Percentiles rank a stretch among this genome's conserved stretches.
These are phyloP conservation scores for Ogataea ganodermae DNA, from an alignment of 805 yeast species.

Conservation along the genomic window DNA sequence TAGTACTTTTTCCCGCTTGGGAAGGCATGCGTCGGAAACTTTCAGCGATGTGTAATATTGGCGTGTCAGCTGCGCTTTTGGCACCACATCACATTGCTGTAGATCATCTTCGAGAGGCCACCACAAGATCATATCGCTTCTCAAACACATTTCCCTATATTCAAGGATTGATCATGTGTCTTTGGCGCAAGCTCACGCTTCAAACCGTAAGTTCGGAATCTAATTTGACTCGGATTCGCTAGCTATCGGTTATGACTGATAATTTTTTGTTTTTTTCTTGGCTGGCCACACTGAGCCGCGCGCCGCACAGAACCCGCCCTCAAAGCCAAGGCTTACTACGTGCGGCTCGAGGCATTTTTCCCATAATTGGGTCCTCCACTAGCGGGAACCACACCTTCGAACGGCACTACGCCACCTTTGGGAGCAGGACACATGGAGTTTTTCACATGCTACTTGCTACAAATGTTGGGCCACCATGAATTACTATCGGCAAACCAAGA, in stretches of 20 bases:
- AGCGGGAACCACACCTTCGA: not conserved
- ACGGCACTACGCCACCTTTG: not conserved
- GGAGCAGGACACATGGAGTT: not conserved
- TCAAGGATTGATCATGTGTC: not conserved
- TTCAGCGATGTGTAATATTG: not conserved
- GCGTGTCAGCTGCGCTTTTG: not conserved
- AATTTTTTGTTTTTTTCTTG: not conserved
- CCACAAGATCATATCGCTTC: too few species aligned
- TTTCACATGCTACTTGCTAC: too few species aligned
- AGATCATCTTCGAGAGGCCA: not conserved
- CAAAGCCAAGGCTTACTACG: not conserved
- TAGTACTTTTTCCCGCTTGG: not conserved
- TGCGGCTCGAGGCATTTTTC: conserved; percentile 3
- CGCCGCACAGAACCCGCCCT: not conserved
- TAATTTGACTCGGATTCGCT: not conserved
- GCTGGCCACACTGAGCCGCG: not conserved
- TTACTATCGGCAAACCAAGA: too few species aligned
- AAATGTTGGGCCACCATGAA: too few species aligned
- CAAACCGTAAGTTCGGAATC: not conserved
- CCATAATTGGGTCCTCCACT: not conserved
- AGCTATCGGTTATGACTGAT: not conserved
- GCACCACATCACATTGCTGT: too few species aligned
- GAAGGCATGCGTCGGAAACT: not conserved
- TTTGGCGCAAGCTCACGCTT: not conserved
- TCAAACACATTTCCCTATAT: not conserved